Evolutionary conservation across 768 basidiomycete species (phyloP), one percentile per base, ranked within the genome.

Genomic region (Plicaturopsis crispa): DNA sequence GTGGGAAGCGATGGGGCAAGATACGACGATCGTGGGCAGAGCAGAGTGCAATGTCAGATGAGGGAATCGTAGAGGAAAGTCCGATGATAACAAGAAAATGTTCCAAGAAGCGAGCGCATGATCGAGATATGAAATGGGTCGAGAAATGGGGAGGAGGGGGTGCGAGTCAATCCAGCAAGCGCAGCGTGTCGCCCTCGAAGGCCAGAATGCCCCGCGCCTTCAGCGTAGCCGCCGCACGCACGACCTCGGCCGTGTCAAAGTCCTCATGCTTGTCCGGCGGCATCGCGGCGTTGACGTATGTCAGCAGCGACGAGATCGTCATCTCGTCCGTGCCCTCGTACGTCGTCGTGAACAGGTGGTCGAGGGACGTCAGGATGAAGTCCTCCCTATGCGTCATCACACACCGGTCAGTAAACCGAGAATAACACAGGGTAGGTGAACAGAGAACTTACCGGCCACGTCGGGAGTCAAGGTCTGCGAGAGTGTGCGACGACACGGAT

Each of bases 191-290:
- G 4, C 75, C 77, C 50, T 75, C 71, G 33, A 76, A 65, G 19
- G 66, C 47, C 6, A 78, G 58, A 26, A 65, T 56, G 0, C 73
- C 72, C 41, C 61, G 61, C 20, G 72, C 74, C 26, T 69, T 63
- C 35, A 77, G 47, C 10, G 54, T 48, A 1, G 62, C 70, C 11
- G 70, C 70, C 3, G 67, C 67, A 34, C 66, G 65, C 5, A 69
- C 69, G 13, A 87, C 81, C 59, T 87, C 84, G 2, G 69, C 67
- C 10, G 81, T 84, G 55, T 87, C 84, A 44, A 84, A 87, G 46
- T 87, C 84, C 61, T 86, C 84, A 51, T 84, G 76, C 57, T 86
- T 86, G 53, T 85, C 84, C 19, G 63, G 66, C 3, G 84, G 84
- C 62, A 86, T 73, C 4, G 82, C 82, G 2, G 82, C 75, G 49